phyloP scores from a whole-genome alignment of 169 alveolate species.

The Plasmodium blacklocki region DNA sequence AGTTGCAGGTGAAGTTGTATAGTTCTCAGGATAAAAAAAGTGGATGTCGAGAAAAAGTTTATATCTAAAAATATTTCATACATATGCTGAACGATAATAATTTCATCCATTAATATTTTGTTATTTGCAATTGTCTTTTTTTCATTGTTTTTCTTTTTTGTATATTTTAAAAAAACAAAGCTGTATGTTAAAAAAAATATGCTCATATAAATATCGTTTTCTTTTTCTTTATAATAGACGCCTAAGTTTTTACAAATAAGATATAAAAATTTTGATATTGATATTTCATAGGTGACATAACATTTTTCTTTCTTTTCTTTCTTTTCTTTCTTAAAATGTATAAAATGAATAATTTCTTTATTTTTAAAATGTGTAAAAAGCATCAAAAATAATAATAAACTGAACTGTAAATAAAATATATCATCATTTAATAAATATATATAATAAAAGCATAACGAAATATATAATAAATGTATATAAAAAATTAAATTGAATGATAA shows the following conservation, averaged over 20 bases:
- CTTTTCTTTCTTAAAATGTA: background rate
- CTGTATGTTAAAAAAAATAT: constrained; percentile 67
- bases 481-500: background rate
- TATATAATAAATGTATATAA: constrained; percentile 19
- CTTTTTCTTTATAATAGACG: constrained; percentile 16
- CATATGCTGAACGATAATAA: constrained; percentile 27
- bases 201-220: constrained; percentile 21
- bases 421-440: constrained; percentile 55
- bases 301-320: background rate
- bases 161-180: constrained; percentile 19
- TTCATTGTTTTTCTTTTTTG: background rate
- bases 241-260: constrained; percentile 36
- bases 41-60: constrained; percentile 35
- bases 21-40: constrained; percentile 14
- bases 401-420: constrained; percentile 14
- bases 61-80: constrained; percentile 46
- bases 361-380: constrained; percentile 30
- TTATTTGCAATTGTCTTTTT: background rate
- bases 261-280: constrained; percentile 23
- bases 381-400: constrained; percentile 37
- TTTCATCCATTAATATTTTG: constrained; percentile 2
- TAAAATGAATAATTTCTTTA: constrained; percentile 37
- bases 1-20: constrained; percentile 40
- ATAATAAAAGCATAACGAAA: constrained; percentile 63
- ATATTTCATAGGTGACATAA: constrained; percentile 34